Evolutionary conservation across 768 basidiomycete species (phyloP).

Genomic region (Suillus discolor): DNA sequence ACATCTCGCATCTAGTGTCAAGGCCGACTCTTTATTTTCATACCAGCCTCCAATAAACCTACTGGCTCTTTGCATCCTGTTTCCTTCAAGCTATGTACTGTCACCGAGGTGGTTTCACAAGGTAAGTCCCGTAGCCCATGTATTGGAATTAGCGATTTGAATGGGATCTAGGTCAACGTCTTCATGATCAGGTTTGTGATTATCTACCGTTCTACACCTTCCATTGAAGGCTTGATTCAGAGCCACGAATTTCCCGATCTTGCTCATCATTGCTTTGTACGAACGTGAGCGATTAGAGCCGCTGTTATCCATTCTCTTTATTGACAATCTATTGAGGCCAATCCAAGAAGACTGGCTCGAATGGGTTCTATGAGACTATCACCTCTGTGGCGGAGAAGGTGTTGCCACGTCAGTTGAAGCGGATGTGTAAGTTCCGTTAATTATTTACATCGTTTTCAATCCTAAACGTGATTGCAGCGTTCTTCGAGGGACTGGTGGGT

Average conservation of each 20-base stretch:
- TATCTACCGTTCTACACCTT: not conserved
- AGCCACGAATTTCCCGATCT: constrained; percentile 81
- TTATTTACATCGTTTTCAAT: not conserved
- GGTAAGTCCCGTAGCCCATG: constrained; percentile 40
- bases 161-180: constrained; percentile 67
- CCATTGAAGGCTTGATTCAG: constrained; percentile 35
- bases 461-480: constrained; percentile 43
- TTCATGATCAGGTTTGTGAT: constrained; percentile 73
- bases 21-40: constrained; percentile 89
- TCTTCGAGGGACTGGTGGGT: constrained; percentile 81
- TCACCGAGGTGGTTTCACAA: constrained; percentile 98
- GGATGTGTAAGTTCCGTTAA: constrained; percentile 57
- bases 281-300: constrained; percentile 51
- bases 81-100: constrained; percentile 85
- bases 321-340: constrained; percentile 40
- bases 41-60: constrained; percentile 95
- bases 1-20: constrained; percentile 53
- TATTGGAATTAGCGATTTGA: constrained; percentile 19
- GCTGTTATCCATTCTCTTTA: not conserved
- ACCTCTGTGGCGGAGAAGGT: constrained; percentile 65
- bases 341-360: constrained; percentile 65
- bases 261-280: constrained; percentile 80
- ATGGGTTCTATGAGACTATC: constrained; percentile 74
- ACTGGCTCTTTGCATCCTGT: constrained; percentile 81
- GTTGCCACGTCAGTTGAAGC: constrained; percentile 73